Evolutionary conservation across 75 land plant species (phyloP), one percentile per base, ranked within the genome.

Genomic region (Selaginella moellendorffii): DNA sequence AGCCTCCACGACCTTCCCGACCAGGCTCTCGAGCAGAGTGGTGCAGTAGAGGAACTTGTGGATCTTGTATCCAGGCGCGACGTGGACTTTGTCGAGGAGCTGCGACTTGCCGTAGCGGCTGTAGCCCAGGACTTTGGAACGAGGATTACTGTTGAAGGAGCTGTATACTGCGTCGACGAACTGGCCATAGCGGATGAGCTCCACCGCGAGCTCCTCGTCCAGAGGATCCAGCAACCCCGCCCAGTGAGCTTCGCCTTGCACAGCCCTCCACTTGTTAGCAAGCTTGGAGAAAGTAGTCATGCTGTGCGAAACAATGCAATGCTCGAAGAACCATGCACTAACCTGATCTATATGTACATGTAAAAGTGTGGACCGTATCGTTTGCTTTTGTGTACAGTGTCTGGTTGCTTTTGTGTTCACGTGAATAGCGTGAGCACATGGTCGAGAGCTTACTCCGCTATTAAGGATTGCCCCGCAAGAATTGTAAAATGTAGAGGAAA

Each of bases 171-270:
- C 77, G 14, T 66, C 29, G 18, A 69, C 79, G 28, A 84, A 80
- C 54, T 82, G 87, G 0, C 87, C 92, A 65, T 87, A 87, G 19
- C 81, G 74, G 66, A 87, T 73, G 29, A 87, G 76, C 64, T 82
- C 87, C 0, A 53, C 53, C 1, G 72, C 65, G 53, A 87, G 79
- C n/a, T 72, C 68, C 5, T 81, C 72, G 59, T 87, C 26, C 61
- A 87, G 22, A 17, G 88, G 88, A 19, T 75, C 66, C 27, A 81
- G 70, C 21, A 87, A 68, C 29, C 70, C 75, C 29, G 77, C 65
- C 91, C 87, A 87, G 71, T 87, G 52, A 59, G 66, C 52, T 12
- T 25, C 64, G 0, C 91, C 91, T 28, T 87, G 91, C 22, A 84
- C 64, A 31, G 76, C 77, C 24, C 76, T 73, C 89, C 89, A 82